Percentiles rank a stretch among this genome's conserved stretches.
phyloP scores from a whole-genome alignment of 345 rosid species.

The Punica granatum region DNA sequence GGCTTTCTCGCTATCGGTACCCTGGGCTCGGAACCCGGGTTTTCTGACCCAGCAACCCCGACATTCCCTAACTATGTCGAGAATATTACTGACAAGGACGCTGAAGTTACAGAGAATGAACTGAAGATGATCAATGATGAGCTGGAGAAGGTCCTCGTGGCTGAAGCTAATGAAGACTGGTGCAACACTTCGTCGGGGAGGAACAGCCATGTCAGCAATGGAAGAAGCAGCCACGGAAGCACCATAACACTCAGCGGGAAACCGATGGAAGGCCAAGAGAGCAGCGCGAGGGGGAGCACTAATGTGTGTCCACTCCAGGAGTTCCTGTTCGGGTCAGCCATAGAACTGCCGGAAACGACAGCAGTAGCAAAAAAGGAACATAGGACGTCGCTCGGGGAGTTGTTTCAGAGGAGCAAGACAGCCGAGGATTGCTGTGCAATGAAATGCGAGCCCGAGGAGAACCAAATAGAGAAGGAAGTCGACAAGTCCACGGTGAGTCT shows the following conservation, averaged over 20 bases:
- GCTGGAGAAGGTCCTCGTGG: conserved; percentile 61
- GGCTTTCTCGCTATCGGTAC: conserved; percentile 84
- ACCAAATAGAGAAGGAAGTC: conserved; percentile 45
- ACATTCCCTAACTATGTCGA: conserved; percentile 55
- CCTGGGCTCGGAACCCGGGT: conserved; percentile 48
- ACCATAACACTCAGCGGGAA: conserved; percentile 67
- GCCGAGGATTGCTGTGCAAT: conserved; percentile 32
- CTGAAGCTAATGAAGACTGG: conserved; percentile 55
- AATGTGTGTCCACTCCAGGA: conserved; percentile 64
- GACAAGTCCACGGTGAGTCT: conserved; percentile 46
- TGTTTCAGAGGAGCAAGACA: conserved; percentile 60
- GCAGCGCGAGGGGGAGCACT: conserved; percentile 33
- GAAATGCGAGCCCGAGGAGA: conserved; percentile 49
- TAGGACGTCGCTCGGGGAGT: conserved; percentile 72
- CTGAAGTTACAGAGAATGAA: conserved; percentile 64
- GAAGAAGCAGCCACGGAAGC: conserved; percentile 75
- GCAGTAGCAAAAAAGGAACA: conserved; percentile 51
- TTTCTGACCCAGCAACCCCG: conserved; percentile 52
- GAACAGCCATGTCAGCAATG: conserved; percentile 58
- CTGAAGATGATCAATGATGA: conserved; percentile 63
- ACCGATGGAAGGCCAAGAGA: conserved; percentile 43
- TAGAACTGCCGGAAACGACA: conserved; percentile 53
- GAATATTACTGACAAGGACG: conserved; percentile 54
- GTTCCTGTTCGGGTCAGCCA: conserved; percentile 65
- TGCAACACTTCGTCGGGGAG: conserved; percentile 57